phyloP scores from a whole-genome alignment of 257 asterid species.

The Nicotiana sylvestris region DNA sequence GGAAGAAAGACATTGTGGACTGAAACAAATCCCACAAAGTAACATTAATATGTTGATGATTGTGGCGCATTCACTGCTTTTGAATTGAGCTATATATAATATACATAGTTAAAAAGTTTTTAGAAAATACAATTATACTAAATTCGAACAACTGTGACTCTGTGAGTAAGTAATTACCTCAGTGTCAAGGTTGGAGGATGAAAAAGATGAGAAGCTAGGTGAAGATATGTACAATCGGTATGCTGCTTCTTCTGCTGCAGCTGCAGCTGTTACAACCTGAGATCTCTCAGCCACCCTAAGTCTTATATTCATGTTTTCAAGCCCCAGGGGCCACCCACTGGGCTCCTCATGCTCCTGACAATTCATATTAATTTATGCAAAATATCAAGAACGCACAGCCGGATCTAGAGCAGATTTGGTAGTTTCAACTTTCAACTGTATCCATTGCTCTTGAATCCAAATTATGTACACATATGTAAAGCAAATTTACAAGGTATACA shows the following conservation, averaged over 20 bases:
- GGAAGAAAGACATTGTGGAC: slow-evolving; percentile 73
- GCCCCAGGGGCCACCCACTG: slow-evolving; percentile 75
- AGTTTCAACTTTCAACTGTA: too few relatives aligned
- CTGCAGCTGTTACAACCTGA: background rate
- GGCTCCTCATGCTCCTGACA: slow-evolving; percentile 25
- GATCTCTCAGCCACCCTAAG: slow-evolving; percentile 23
- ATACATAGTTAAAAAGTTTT: background rate
- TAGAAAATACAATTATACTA: background rate
- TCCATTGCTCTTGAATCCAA: too few relatives aligned
- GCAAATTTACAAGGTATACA: too few relatives aligned
- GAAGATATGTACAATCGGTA: slow-evolving; percentile 16
- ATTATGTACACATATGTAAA: too few relatives aligned
- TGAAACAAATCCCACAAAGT: slow-evolving; percentile 11
- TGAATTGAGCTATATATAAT: background rate
- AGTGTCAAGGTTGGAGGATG: slow-evolving; percentile 62
- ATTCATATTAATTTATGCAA: too few relatives aligned
- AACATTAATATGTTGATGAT: background rate
- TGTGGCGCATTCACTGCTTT: background rate
- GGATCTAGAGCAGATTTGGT: too few relatives aligned
- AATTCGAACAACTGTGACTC: background rate
- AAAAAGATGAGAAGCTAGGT: slow-evolving; percentile 47
- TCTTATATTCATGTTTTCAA: slow-evolving; percentile 41
- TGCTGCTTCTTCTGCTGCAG: slow-evolving; percentile 3
- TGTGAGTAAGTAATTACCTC: slow-evolving; percentile 28
- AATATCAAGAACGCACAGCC: too few relatives aligned